Conservation (phyloP, 352 stramenopile genomes). For the Globisporangium irregulare region DNA sequence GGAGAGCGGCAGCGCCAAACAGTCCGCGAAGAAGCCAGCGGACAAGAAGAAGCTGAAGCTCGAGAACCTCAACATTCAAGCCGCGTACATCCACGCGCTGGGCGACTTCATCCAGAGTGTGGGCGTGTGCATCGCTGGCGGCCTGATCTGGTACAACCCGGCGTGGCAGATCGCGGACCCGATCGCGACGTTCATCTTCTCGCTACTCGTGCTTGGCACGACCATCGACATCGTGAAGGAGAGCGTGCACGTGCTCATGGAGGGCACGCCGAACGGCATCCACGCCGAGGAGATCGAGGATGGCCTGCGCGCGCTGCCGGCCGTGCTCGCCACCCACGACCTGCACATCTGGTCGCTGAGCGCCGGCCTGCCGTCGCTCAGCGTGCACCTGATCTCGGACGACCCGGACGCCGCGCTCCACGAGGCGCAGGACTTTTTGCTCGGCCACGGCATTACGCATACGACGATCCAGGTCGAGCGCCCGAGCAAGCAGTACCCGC, state of each 20-base stretch:
- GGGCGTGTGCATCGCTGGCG: slow-evolving; percentile 93
- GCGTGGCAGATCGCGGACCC: slow-evolving; percentile 96
- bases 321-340: slow-evolving; percentile 94
- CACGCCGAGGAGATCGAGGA: slow-evolving; percentile 83
- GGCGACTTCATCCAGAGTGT: slow-evolving; percentile 97
- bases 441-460: slow-evolving; percentile 81
- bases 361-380: slow-evolving; percentile 86
- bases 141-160: slow-evolving; percentile 96
- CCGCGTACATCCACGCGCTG: slow-evolving; percentile 97
- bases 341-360: slow-evolving; percentile 98
- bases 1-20: slow-evolving; percentile 22
- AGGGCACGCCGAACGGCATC: slow-evolving; percentile 92
- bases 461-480: slow-evolving; percentile 89
- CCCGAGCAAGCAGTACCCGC: slow-evolving; percentile 62
- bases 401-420: slow-evolving; percentile 64
- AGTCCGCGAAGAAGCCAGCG: slow-evolving; percentile 14
- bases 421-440: slow-evolving; percentile 67
- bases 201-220: slow-evolving; percentile 91
- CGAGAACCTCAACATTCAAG: slow-evolving; percentile 94
- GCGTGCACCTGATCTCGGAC: slow-evolving; percentile 89
- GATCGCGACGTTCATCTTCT: slow-evolving; percentile 98
- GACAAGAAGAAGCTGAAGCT: slow-evolving; percentile 39
- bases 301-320: slow-evolving; percentile 68
- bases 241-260: slow-evolving; percentile 94
- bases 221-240: slow-evolving; percentile 90